Evolutionary conservation across 352 stramenopile species (phyloP).

Genomic region (Globisporangium parvum): DNA sequence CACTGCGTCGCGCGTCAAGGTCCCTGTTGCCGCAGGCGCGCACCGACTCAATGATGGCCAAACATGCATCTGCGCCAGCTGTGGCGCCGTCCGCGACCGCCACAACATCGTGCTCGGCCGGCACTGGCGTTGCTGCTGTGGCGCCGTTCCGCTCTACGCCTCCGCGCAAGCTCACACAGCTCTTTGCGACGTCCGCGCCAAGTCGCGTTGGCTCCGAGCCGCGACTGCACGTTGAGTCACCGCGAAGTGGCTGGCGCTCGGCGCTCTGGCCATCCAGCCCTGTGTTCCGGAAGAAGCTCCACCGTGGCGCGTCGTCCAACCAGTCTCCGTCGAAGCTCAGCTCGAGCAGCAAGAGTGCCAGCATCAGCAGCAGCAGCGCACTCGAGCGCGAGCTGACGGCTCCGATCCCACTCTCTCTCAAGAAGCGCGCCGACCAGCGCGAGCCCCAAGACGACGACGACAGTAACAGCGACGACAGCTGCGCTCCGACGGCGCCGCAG

Average conservation of each 20-base stretch:
- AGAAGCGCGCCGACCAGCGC: neutral
- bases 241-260: conserved; percentile 30
- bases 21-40: neutral
- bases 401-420: conserved; percentile 9
- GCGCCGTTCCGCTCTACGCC: neutral
- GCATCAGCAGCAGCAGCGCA: conserved; percentile 18
- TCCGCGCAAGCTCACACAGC: conserved; percentile 4
- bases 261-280: conserved; percentile 27
- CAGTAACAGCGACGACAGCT: neutral
- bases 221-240: conserved; percentile 14
- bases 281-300: conserved; percentile 28
- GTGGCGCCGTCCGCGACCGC: neutral
- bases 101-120: neutral
- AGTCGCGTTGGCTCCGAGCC: conserved; percentile 7
- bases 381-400: conserved; percentile 7
- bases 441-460: conserved; percentile 7
- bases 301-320: conserved; percentile 11
- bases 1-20: too few relatives aligned
- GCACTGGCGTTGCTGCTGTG: neutral
- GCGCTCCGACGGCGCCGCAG: neutral
- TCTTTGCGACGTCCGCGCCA: conserved; percentile 7
- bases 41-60: neutral
- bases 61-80: neutral
- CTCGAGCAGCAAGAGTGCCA: conserved; percentile 3
- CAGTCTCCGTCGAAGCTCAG: neutral